Evolutionary conservation across 495 filamentous ascomycete genomes (phyloP).

Genomic region (Penicillium subrubescens): DNA sequence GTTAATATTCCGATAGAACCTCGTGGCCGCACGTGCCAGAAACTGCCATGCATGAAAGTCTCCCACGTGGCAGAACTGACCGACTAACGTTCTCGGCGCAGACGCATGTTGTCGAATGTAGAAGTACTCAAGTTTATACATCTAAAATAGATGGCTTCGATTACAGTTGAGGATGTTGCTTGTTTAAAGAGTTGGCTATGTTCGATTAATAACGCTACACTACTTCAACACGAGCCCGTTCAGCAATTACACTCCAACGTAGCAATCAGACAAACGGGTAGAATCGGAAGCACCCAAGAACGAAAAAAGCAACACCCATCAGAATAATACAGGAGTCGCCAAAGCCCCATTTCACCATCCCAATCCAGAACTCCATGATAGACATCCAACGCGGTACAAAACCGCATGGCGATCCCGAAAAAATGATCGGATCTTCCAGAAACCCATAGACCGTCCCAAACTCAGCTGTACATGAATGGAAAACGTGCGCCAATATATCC

Average conservation of each 20-base stretch:
- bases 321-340: constrained; percentile 23
- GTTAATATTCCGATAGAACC: background rate
- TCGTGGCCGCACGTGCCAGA: constrained; percentile 1
- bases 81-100: background rate
- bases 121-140: too few species aligned
- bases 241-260: constrained; percentile 12
- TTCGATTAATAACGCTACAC: constrained; percentile 33
- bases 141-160: background rate
- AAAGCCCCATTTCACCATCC: constrained; percentile 23
- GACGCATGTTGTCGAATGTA: too few species aligned
- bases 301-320: constrained; percentile 11
- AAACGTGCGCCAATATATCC: constrained; percentile 26
- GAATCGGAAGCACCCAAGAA: constrained; percentile 1
- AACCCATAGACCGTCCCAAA: constrained; percentile 29
- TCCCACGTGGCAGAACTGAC: constrained; percentile 2
- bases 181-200: constrained; percentile 19
- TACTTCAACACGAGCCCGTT: constrained; percentile 13
- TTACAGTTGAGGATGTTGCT: background rate
- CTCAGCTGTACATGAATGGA: constrained; percentile 39
- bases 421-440: constrained; percentile 31
- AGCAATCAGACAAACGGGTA: constrained; percentile 2
- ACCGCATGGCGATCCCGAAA: constrained; percentile 25
- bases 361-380: constrained; percentile 29
- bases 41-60: background rate
- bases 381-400: constrained; percentile 8